Conservation (phyloP, 2,329 filamentous ascomycete genomes). For the Didymellaceae sp. region DNA sequence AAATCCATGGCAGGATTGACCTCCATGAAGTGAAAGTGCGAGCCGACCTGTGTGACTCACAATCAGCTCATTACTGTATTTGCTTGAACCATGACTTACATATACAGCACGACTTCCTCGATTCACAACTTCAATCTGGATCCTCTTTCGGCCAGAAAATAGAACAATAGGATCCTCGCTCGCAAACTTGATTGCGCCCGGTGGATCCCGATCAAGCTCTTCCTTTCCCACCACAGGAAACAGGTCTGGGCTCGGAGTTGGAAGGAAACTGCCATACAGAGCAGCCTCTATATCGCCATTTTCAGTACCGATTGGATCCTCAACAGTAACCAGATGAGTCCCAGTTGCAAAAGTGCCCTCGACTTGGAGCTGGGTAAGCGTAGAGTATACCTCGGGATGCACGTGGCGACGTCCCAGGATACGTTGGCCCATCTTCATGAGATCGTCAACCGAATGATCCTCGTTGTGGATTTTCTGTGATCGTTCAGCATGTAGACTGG, state of each 20-base stretch:
- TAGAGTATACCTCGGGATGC: slow-evolving; percentile 77
- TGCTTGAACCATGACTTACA: too few species aligned
- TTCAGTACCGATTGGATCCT: slow-evolving; percentile 84
- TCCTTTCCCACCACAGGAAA: slow-evolving; percentile 71
- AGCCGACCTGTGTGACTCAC: slow-evolving; percentile 88
- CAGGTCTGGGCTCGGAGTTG: slow-evolving; percentile 70
- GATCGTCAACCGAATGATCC: slow-evolving; percentile 85
- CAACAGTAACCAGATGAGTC: slow-evolving; percentile 93
- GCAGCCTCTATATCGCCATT: slow-evolving; percentile 85
- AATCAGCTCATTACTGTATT: too few species aligned
- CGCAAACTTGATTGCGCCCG: slow-evolving; percentile 78
- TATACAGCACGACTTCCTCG: slow-evolving; percentile 89
- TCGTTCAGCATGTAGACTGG: slow-evolving; percentile 29
- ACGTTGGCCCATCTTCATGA: slow-evolving; percentile 88
- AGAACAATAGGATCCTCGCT: slow-evolving; percentile 71
- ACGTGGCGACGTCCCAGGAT: slow-evolving; percentile 96
- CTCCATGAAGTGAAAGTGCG: slow-evolving; percentile 96
- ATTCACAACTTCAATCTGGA: slow-evolving; percentile 78
- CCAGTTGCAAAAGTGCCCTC: slow-evolving; percentile 92
- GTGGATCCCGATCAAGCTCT: slow-evolving; percentile 73
- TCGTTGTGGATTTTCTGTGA: slow-evolving; percentile 89
- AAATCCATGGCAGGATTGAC: slow-evolving; percentile 90
- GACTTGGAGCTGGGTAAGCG: slow-evolving; percentile 84
- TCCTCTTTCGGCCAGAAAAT: slow-evolving; percentile 76
- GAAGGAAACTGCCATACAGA: slow-evolving; percentile 89